Evolutionary conservation across 2,329 filamentous ascomycete species (phyloP), one percentile per base, ranked within the genome.

Genomic region (Escovopsis weberi): DNA sequence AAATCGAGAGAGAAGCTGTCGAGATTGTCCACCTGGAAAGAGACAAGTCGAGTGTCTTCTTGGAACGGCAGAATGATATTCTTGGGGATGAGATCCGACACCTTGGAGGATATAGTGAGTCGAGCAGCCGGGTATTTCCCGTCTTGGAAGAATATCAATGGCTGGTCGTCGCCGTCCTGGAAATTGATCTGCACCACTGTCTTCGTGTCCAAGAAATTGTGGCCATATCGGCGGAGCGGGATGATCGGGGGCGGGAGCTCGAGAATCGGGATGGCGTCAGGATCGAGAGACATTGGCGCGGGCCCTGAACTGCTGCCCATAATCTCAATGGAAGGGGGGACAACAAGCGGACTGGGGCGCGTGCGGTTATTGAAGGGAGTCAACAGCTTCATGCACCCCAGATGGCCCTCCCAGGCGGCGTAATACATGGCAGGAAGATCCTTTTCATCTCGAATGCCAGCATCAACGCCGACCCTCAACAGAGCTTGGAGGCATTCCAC

Each of bases 171-270:
- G 26, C 75, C 68, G 46, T 82, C 80, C 41, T 89, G 85, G 54
- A 98, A 96, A 52, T 75, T 85, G 49, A 98, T 82, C 54, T 95
- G 85, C 11, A 98, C 80, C 49, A 95, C 93, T 0, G 88, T 94
- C 66, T 96, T 98, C 28, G 86, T 94, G 56, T 98, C 91, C 33
- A 98, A 71, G 69, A 98, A 98, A 61, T 96, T 98, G 66, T 98
- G 91, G 12, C 91, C 91, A 54, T 98, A 98, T 53, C 91, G 77
- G 51, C 91, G 78, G 39, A 96, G 70, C 0, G 91, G 91, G 50
- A 98, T 95, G 50, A 98, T 96, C 0, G 91, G 91, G 18, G 91
- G 91, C 19, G 91, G 91, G 11, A 98, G 71, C 51, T 89, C 88
- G 30, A 98, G 78, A 49, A 87, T 78, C 2, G 91, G 91, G 43